Percentiles rank a stretch among this genome's conserved stretches.
phyloP scores from a whole-genome alignment of 2,329 filamentous ascomycete genomes.

The Myriosclerotinia curreyana region DNA sequence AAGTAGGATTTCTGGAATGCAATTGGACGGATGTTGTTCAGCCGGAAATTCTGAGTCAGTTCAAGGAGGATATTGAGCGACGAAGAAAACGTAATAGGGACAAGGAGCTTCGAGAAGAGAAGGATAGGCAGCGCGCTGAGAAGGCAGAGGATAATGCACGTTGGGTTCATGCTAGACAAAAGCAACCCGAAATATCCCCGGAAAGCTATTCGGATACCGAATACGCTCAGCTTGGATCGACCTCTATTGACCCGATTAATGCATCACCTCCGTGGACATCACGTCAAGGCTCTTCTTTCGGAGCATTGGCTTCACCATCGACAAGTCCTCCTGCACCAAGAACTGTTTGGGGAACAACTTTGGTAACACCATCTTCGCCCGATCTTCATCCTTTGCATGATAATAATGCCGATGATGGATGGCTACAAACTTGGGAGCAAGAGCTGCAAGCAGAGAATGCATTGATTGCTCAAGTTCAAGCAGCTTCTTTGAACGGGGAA shows the following conservation, averaged over 20 bases:
- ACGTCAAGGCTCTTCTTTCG: slow-evolving; percentile 59
- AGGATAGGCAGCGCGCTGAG: slow-evolving; percentile 65
- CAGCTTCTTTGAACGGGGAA: slow-evolving; percentile 45
- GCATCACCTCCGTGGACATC: slow-evolving; percentile 52
- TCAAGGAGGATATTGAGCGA: slow-evolving; percentile 60
- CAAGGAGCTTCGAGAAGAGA: slow-evolving; percentile 67
- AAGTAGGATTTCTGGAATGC: slow-evolving; percentile 70
- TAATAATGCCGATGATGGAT: slow-evolving; percentile 66
- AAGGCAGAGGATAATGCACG: slow-evolving; percentile 65
- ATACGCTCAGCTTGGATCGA: slow-evolving; percentile 63
- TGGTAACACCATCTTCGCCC: slow-evolving; percentile 57
- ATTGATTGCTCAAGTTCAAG: slow-evolving; percentile 57
- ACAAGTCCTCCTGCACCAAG: slow-evolving; percentile 73
- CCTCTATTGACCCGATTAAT: slow-evolving; percentile 46
- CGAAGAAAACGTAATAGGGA: slow-evolving; percentile 63
- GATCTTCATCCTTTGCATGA: slow-evolving; percentile 44
- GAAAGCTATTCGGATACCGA: slow-evolving; percentile 54
- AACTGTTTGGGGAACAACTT: slow-evolving; percentile 91
- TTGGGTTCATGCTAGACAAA: slow-evolving; percentile 57
- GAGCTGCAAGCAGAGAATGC: slow-evolving; percentile 65
- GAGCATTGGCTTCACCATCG: slow-evolving; percentile 70
- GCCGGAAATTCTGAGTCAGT: slow-evolving; percentile 58
- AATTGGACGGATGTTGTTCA: slow-evolving; percentile 71
- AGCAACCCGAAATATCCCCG: slow-evolving; percentile 49
- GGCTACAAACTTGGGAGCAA: slow-evolving; percentile 80